Evolutionary conservation across 495 filamentous ascomycete species (phyloP), one percentile per base, ranked within the genome.

Genomic region (Neurospora sp.): DNA sequence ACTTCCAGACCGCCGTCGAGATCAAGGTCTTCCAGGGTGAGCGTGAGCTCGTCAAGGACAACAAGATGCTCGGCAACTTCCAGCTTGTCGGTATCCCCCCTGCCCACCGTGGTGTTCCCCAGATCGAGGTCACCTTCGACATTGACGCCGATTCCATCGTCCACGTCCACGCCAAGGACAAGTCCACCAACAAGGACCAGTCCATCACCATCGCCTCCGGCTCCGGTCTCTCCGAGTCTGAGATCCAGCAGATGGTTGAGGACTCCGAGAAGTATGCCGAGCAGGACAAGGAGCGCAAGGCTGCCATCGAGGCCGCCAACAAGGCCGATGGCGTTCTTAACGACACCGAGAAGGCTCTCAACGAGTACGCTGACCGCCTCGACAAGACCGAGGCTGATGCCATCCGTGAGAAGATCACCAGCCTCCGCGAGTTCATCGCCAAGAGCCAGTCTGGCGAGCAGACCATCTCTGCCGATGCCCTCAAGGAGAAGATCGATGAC

Each of bases 11-110:
- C 73, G 96, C 96, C 77, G 96, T 99, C 82, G 96, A 99, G 88
- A 99, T 99, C 89, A 99, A 99, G 91, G 96, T 99, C 72, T 98
- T 90, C 92, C 96, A 99, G 89, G 96, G 96, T 87, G 96, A 99
- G 88, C 96, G 96, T 92, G 96, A 99, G 86, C 93, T 99, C 71
- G 96, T 99, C 80, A 91, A 90, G 81, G 96, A 99, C 88, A 99
- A 99, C 91, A 99, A 99, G 88, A 86, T 99, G 73, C 90, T 99
- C 22, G 96, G 96, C 44, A 98, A 99, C 92, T 99, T 99, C 92
- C 96, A 99, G 89, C 92, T 99, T 73, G 94, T 97, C 79, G 96
- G 96, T 72, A 98, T 99, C 74, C 96, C 96, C 41, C 96, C 96
- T 71, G 96, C 96, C 70, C 94, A 97, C 88, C 94, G 96, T 83